phyloP scores from a whole-genome alignment of 1,284 basidiomycete species.

The Lignosus rhinocerotis region DNA sequence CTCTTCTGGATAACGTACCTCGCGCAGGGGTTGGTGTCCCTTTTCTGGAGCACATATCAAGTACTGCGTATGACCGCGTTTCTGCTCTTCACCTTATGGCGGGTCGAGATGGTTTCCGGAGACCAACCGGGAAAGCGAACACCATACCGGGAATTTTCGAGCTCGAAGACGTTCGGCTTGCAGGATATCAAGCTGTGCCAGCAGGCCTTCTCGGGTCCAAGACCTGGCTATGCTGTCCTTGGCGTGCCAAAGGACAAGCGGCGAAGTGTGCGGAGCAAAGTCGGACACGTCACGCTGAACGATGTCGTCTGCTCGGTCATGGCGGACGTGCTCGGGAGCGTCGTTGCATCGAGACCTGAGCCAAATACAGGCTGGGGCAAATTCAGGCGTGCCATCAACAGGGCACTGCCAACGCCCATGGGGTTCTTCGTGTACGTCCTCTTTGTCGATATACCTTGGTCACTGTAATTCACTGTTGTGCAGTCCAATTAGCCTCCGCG shows the following conservation, averaged over 20 bases:
- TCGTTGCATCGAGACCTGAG: constrained; percentile 22
- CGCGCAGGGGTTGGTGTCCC: constrained; percentile 16
- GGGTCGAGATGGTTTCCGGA: constrained; percentile 30
- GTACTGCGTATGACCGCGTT: constrained; percentile 21
- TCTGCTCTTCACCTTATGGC: constrained; percentile 31
- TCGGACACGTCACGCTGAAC: constrained; percentile 33
- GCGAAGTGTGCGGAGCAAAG: constrained; percentile 20
- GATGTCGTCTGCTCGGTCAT: constrained; percentile 35
- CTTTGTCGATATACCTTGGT: not conserved
- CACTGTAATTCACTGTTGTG: no score
- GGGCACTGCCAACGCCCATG: constrained; percentile 25
- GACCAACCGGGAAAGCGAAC: constrained; percentile 23
- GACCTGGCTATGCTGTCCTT: constrained; percentile 25
- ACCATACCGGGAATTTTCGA: constrained; percentile 28
- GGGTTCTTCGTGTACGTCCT: constrained; percentile 29
- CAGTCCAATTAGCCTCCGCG: constrained; percentile 31
- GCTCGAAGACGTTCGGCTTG: constrained; percentile 29
- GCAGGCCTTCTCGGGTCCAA: constrained; percentile 31
- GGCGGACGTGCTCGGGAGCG: constrained; percentile 29
- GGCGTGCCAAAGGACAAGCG: constrained; percentile 24
- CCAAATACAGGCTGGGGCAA: constrained; percentile 13
- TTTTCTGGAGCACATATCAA: constrained; percentile 31
- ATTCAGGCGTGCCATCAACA: constrained; percentile 16
- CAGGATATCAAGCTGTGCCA: constrained; percentile 33
- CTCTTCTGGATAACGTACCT: constrained; percentile 27